Percentiles rank a stretch among this genome's conserved stretches.
These are phyloP conservation scores for Papiliotrema terrestris DNA, from an alignment of 1,284 basidiomycete genomes.

Conservation along the genomic window DNA sequence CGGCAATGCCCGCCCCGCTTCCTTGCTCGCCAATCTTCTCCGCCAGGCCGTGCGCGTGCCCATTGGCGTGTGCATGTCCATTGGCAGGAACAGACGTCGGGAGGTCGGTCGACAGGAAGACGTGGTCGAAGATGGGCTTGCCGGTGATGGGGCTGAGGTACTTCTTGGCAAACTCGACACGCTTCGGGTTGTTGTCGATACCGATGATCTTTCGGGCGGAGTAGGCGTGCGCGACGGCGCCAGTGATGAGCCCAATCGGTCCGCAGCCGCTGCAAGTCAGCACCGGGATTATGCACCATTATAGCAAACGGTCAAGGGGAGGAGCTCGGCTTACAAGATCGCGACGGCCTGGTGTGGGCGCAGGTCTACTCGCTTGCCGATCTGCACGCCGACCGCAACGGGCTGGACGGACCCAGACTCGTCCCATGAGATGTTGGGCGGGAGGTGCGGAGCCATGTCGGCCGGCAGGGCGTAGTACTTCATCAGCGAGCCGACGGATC, in stretches of 20 bases:
- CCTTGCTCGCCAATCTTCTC: constrained; percentile 14
- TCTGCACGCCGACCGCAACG: constrained; percentile 59
- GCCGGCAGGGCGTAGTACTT: constrained; percentile 42
- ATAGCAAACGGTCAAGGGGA: neutral
- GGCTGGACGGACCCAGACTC: constrained; percentile 73
- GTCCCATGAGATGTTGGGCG: constrained; percentile 50
- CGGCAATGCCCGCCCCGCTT: constrained; percentile 20
- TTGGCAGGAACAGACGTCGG: constrained; percentile 11
- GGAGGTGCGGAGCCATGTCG: constrained; percentile 47
- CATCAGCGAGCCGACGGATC: constrained; percentile 38
- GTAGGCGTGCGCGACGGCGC: constrained; percentile 53
- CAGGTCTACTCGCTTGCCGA: constrained; percentile 40
- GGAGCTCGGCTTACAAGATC: constrained; percentile 28
- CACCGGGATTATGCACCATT: neutral
- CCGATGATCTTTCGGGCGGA: constrained; percentile 44
- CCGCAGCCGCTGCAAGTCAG: constrained; percentile 37
- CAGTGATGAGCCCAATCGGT: constrained; percentile 51
- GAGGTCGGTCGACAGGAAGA: constrained; percentile 30
- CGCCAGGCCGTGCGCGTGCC: constrained; percentile 11
- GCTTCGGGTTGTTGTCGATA: constrained; percentile 67
- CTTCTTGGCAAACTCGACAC: constrained; percentile 78
- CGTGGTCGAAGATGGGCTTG: constrained; percentile 40
- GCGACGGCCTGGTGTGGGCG: constrained; percentile 41
- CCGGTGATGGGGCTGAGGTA: constrained; percentile 54
- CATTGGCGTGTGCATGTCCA: neutral